These are phyloP conservation scores for Pigoraptor vietnamica DNA, from an alignment of 78 protist genomes.

Conservation along the genomic window DNA sequence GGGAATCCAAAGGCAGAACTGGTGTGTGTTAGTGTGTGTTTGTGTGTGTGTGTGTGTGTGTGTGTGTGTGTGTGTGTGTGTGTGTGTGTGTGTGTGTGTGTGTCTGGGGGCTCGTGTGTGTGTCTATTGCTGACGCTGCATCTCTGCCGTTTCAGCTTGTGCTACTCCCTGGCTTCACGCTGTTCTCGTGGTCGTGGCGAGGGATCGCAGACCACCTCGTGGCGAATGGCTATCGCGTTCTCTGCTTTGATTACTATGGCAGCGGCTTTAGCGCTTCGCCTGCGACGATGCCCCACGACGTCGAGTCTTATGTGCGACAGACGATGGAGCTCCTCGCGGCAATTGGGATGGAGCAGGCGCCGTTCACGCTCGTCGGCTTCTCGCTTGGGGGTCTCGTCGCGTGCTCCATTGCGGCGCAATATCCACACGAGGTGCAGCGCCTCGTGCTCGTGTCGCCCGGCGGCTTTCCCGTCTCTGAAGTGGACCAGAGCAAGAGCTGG, in stretches of 20 bases:
- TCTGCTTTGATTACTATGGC: background rate
- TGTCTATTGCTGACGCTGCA: background rate
- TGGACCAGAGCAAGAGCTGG: background rate
- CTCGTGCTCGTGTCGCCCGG: background rate
- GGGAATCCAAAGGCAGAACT: background rate
- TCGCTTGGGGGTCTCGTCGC: background rate
- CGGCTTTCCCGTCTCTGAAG: background rate
- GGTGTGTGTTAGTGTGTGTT: background rate
- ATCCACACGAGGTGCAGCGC: background rate
- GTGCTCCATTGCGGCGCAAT: background rate
- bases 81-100: background rate
- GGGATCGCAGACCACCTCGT: background rate
- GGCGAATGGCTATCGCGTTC: background rate
- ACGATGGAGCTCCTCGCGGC: background rate
- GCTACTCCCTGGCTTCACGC: background rate
- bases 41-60: background rate
- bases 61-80: background rate
- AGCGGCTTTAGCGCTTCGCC: background rate
- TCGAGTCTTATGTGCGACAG: background rate
- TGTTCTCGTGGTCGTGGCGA: background rate
- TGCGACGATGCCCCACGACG: background rate
- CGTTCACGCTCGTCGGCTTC: background rate
- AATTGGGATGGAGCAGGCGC: background rate
- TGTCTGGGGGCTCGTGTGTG: background rate
- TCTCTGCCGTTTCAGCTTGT: background rate